Conservation (phyloP, 768 basidiomycete genomes). For the Russula griseocarnosa region DNA sequence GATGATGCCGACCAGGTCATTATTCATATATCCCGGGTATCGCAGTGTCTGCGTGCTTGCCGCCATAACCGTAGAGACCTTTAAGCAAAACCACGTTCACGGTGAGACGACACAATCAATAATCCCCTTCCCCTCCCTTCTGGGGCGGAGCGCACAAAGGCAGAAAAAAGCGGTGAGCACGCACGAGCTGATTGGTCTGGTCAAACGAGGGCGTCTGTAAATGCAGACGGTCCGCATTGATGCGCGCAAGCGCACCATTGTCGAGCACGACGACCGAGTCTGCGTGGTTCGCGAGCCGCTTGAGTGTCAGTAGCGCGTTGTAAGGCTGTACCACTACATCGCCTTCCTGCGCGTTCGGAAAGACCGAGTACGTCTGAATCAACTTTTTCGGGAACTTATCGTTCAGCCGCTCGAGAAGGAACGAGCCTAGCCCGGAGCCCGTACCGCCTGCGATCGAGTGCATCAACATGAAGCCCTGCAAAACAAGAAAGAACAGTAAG, state of each 20-base stretch:
- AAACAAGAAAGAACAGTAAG: not conserved
- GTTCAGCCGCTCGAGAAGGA: constrained; percentile 90
- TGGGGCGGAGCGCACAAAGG: not conserved
- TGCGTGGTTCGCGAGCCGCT: constrained; percentile 91
- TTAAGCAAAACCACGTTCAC: not conserved
- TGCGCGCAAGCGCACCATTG: constrained; percentile 88
- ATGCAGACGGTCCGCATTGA: constrained; percentile 89
- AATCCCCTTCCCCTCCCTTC: not conserved
- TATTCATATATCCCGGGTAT: constrained; percentile 99
- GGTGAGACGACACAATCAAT: not conserved
- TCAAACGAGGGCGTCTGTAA: constrained; percentile 84
- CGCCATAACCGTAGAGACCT: constrained; percentile 98
- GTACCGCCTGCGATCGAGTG: constrained; percentile 99
- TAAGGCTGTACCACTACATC: constrained; percentile 99
- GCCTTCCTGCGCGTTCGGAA: constrained; percentile 88
- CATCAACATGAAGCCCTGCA: constrained; percentile 97
- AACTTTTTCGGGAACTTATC: constrained; percentile 99
- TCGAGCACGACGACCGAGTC: constrained; percentile 97
- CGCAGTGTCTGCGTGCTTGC: constrained; percentile 95
- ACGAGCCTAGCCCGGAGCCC: constrained; percentile 97
- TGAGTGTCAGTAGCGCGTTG: constrained; percentile 89
- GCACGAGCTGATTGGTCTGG: constrained; percentile 86
- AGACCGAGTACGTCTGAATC: constrained; percentile 98
- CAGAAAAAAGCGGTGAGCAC: not conserved
- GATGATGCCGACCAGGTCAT: constrained; percentile 95